Percentiles rank a stretch among this genome's conserved stretches.
Conservation (phyloP, 2,329 filamentous ascomycete species). For the Mycosphaerella arachidis region DNA sequence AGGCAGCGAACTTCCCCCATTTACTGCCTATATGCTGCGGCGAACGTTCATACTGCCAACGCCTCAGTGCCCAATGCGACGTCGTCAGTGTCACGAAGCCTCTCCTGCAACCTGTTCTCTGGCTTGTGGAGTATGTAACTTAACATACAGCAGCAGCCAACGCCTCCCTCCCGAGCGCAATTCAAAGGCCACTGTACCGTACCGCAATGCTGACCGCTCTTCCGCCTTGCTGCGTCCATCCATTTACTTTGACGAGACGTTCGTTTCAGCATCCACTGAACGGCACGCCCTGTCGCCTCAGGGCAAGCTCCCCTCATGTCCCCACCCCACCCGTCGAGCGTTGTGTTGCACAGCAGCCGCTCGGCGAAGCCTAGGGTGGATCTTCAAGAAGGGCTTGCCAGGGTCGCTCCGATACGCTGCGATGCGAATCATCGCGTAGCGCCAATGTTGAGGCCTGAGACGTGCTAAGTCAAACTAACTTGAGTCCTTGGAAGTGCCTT, state of each 20-base stretch:
- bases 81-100: neutral
- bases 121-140: no score
- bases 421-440: neutral
- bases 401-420: neutral
- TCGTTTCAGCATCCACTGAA: constrained; percentile 18
- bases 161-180: neutral
- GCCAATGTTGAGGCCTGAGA: neutral
- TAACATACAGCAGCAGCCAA: neutral
- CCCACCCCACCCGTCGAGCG: neutral
- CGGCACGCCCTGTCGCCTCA: constrained; percentile 5
- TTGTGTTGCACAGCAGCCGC: constrained; percentile 4
- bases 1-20: neutral
- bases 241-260: neutral
- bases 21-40: neutral
- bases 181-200: neutral
- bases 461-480: neutral
- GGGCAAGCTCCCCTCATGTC: neutral
- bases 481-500: neutral
- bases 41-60: neutral
- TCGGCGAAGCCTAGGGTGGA: neutral
- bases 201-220: constrained; percentile 10
- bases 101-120: neutral
- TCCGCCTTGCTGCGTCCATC: constrained; percentile 6
- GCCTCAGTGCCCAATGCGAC: neutral
- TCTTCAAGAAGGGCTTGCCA: neutral